phyloP scores from a whole-genome alignment of 2,329 filamentous ascomycete genomes.

The Aspergillus intermedius region DNA sequence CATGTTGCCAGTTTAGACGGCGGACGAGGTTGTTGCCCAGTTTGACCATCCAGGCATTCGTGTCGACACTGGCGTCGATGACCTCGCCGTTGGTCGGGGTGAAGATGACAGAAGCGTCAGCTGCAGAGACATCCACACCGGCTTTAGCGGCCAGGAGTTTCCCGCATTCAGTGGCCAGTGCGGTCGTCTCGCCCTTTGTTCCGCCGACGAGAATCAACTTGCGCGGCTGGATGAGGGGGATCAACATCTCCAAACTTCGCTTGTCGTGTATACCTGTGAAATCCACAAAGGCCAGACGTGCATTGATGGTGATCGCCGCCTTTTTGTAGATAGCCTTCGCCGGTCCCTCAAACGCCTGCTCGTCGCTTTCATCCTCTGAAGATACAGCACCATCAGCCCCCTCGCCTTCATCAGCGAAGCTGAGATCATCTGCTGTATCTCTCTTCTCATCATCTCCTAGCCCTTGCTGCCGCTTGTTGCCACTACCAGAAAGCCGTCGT shows the following conservation, averaged over 20 bases:
- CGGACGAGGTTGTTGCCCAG: conserved; percentile 78
- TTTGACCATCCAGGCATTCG: conserved; percentile 93
- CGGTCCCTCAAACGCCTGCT: conserved; percentile 54
- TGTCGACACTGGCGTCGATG: conserved; percentile 91
- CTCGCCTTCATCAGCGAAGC: conserved; percentile 46
- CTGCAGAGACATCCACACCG: conserved; percentile 34
- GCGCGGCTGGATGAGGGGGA: conserved; percentile 85
- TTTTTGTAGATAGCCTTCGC: conserved; percentile 65
- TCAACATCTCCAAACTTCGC: conserved; percentile 86
- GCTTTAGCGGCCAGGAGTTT: conserved; percentile 51
- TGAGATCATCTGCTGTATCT: conserved; percentile 44
- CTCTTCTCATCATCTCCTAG: conserved; percentile 3
- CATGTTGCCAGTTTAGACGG: conserved; percentile 88
- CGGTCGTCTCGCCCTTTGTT: conserved; percentile 66
- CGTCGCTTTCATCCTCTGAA: conserved; percentile 49
- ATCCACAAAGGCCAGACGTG: conserved; percentile 81
- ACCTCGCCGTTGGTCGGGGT: conserved; percentile 67
- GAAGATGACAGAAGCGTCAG: conserved; percentile 64
- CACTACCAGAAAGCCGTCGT: conserved; percentile 34
- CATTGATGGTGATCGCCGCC: conserved; percentile 59
- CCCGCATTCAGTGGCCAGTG: conserved; percentile 73
- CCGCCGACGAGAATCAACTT: conserved; percentile 92
- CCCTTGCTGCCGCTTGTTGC: conserved; percentile 55
- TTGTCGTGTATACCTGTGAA: conserved; percentile 90
- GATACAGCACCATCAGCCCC: conserved; percentile 53